Conservation (phyloP, 768 basidiomycete genomes). For the Hericium coralloides region DNA sequence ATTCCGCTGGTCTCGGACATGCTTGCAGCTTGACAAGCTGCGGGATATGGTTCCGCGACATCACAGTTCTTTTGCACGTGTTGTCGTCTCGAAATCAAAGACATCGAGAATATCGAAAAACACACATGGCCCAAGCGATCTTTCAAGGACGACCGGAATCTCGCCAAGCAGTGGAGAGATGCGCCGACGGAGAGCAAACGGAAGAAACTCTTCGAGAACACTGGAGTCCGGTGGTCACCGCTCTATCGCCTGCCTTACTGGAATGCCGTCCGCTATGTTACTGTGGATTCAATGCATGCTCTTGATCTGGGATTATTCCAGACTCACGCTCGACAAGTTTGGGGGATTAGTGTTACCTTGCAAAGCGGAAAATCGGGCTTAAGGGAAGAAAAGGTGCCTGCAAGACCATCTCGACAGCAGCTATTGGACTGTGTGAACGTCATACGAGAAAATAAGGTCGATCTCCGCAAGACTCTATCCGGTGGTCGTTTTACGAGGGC, state of each 20-base stretch:
- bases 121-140: background rate
- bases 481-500: background rate
- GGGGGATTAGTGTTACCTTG: conserved; percentile 15
- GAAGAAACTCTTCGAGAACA: background rate
- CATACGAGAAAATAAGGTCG: background rate
- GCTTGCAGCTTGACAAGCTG: background rate
- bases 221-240: background rate
- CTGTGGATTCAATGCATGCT: background rate
- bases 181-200: background rate
- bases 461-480: background rate
- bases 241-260: background rate
- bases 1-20: background rate
- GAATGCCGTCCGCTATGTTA: background rate
- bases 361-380: conserved; percentile 15
- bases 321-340: conserved; percentile 10
- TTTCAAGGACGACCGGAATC: background rate
- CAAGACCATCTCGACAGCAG: background rate
- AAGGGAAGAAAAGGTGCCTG: background rate
- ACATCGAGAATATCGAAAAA: background rate
- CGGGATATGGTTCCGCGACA: background rate
- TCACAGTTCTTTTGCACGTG: background rate
- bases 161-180: background rate
- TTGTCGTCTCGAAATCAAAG: background rate
- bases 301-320: background rate
- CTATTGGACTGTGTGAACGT: background rate